A percentile compares a stretch with the other conserved stretches of the same genome.
Conservation (phyloP, 2,329 filamentous ascomycete species). For the Coniochaeta ligniaria region DNA sequence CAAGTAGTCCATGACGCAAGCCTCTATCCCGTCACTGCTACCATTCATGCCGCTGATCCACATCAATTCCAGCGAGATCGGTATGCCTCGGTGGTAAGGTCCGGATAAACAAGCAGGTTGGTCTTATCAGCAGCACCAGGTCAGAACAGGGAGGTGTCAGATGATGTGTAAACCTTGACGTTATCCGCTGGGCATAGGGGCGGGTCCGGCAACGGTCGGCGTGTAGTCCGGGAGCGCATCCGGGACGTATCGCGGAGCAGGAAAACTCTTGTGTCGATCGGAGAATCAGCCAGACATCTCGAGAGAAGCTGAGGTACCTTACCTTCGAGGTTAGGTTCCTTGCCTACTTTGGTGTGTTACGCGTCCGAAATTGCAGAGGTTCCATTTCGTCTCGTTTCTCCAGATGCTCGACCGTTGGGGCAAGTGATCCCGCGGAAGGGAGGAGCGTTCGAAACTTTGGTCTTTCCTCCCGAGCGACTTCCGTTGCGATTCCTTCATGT, state of each 20-base stretch:
- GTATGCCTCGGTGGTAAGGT: not conserved
- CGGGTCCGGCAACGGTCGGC: not conserved
- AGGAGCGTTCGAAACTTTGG: not conserved
- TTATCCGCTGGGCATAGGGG: not conserved
- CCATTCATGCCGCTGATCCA: not conserved
- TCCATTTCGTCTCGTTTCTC: not conserved
- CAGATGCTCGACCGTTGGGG: not conserved
- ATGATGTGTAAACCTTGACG: not conserved
- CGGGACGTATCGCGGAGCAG: not conserved
- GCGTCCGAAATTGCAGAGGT: not conserved
- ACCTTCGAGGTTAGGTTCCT: not conserved
- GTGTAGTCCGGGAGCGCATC: not conserved
- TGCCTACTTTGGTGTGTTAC: not conserved
- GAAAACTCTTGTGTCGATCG: not conserved
- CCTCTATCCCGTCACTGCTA: not conserved
- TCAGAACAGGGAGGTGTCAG: not conserved
- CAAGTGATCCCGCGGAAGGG: not conserved
- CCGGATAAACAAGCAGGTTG: not conserved
- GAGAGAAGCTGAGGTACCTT: no score
- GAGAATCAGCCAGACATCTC: not conserved
- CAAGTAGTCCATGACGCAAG: not conserved
- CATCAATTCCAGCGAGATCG: not conserved
- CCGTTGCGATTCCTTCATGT: not conserved
- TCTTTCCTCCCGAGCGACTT: not conserved
- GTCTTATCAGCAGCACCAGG: not conserved